Evolutionary conservation across 78 protist genomes (phyloP).

Genomic region (Polysphondylium violaceum): DNA sequence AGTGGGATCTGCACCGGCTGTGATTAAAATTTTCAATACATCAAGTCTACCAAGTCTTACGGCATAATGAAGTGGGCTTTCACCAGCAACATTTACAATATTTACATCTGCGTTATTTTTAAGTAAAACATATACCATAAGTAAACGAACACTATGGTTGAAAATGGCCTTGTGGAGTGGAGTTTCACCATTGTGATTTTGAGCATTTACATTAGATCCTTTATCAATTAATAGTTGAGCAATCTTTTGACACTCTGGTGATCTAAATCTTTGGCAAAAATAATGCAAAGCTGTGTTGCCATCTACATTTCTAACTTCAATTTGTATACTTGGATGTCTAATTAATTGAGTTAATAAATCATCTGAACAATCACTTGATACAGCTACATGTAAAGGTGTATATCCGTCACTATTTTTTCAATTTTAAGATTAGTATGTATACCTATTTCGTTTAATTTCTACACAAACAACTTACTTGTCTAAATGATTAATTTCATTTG

Average conservation of each 20-base stretch:
- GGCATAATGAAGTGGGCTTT: slow-evolving; percentile 80
- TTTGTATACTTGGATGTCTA: neutral
- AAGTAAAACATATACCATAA: slow-evolving; percentile 61
- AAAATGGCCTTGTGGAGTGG: slow-evolving; percentile 84
- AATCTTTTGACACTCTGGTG: slow-evolving; percentile 75
- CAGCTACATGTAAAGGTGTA: slow-evolving; percentile 71
- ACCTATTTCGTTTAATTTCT: neutral
- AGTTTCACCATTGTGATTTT: slow-evolving; percentile 80
- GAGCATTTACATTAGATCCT: slow-evolving; percentile 79
- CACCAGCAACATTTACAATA: slow-evolving; percentile 57
- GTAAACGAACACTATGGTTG: slow-evolving; percentile 69
- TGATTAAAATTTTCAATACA: slow-evolving; percentile 56
- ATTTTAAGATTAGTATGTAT: too few species aligned
- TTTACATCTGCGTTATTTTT: slow-evolving; percentile 80
- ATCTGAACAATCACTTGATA: slow-evolving; percentile 28
- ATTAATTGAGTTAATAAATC: slow-evolving; percentile 29
- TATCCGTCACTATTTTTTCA: slow-evolving; percentile 44
- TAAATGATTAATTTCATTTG: slow-evolving; percentile 49
- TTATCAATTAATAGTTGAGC: slow-evolving; percentile 63
- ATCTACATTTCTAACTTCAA: slow-evolving; percentile 43
- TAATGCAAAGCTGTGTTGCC: slow-evolving; percentile 84
- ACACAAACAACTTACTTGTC: slow-evolving; percentile 33
- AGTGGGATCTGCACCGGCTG: slow-evolving; percentile 79
- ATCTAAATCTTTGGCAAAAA: slow-evolving; percentile 76
- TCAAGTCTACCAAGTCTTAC: slow-evolving; percentile 83